Conservation (phyloP, 148 eudicot genomes). For the Cornus suecica region DNA sequence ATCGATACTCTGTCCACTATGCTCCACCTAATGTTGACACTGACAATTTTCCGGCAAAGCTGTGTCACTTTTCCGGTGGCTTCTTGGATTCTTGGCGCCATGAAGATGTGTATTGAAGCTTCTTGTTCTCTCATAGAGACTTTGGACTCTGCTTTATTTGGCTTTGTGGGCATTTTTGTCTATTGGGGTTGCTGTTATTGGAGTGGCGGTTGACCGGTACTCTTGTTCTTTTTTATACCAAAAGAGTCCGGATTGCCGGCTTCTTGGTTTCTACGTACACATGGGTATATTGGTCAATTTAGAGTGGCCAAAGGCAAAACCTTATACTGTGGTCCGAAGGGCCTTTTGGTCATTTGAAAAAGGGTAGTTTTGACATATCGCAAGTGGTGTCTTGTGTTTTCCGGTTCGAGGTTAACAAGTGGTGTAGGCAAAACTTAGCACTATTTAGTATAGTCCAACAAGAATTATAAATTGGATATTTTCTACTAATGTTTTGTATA, state of each 20-base stretch:
- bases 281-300: constrained; percentile 14
- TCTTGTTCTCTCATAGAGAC: constrained; percentile 3
- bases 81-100: constrained; percentile 31
- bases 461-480: too few species aligned
- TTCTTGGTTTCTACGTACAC: constrained; percentile 3
- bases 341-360: background rate
- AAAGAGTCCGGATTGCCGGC: constrained; percentile 32
- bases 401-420: too few species aligned
- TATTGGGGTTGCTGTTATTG: background rate
- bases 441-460: too few species aligned
- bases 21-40: constrained; percentile 37
- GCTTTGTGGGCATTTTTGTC: background rate
- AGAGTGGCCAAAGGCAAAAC: background rate
- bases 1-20: constrained; percentile 29
- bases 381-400: too few species aligned
- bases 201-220: constrained; percentile 26
- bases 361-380: background rate
- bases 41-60: constrained; percentile 56
- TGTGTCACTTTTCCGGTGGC: constrained; percentile 64
- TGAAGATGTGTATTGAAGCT: constrained; percentile 1
- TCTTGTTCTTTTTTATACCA: background rate
- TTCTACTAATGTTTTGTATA: too few species aligned
- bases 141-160: background rate
- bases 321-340: background rate
- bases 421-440: too few species aligned